These are phyloP conservation scores for Gigaspora rosea DNA, from an alignment of 192 early-diverging fungal genomes.

Conservation along the genomic window DNA sequence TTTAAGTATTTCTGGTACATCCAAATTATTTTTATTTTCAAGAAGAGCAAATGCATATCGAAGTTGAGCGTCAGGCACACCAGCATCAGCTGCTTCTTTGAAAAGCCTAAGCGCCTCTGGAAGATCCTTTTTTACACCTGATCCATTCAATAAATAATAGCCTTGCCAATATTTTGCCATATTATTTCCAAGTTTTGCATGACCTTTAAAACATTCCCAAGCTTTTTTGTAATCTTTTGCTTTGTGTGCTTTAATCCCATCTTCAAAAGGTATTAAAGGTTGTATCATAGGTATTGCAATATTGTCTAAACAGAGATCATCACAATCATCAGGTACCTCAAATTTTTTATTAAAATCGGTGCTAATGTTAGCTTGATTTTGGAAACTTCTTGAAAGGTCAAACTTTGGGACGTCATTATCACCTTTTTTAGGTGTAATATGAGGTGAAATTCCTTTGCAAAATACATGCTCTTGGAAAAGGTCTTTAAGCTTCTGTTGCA, in stretches of 20 bases:
- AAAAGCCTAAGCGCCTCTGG: not conserved
- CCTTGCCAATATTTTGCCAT: slow-evolving; percentile 19
- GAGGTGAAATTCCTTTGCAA: not conserved
- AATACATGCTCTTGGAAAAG: not conserved
- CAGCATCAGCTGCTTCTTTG: slow-evolving; percentile 12
- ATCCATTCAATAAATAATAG: slow-evolving; percentile 11
- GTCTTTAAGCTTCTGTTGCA: not conserved
- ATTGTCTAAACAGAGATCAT: not conserved
- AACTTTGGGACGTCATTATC: too few relatives aligned
- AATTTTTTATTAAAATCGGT: not conserved
- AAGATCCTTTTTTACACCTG: not conserved
- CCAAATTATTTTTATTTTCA: not conserved
- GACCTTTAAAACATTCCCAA: slow-evolving; percentile 20
- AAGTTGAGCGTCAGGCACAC: slow-evolving; percentile 14
- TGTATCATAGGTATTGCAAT: not conserved
- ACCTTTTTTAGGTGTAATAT: not conserved
- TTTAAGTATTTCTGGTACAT: slow-evolving; percentile 3
- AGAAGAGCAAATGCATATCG: slow-evolving; percentile 20
- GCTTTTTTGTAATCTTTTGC: not conserved
- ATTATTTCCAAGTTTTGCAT: not conserved
- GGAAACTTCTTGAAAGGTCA: too few relatives aligned
- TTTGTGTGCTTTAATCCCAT: slow-evolving; percentile 22
- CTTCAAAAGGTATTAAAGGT: slow-evolving; percentile 2
- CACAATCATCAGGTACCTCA: not conserved
- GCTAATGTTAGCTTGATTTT: too few relatives aligned